Evolutionary conservation across 2,329 filamentous ascomycete genomes (phyloP).

Genomic region (Blastomyces gilchristii): DNA sequence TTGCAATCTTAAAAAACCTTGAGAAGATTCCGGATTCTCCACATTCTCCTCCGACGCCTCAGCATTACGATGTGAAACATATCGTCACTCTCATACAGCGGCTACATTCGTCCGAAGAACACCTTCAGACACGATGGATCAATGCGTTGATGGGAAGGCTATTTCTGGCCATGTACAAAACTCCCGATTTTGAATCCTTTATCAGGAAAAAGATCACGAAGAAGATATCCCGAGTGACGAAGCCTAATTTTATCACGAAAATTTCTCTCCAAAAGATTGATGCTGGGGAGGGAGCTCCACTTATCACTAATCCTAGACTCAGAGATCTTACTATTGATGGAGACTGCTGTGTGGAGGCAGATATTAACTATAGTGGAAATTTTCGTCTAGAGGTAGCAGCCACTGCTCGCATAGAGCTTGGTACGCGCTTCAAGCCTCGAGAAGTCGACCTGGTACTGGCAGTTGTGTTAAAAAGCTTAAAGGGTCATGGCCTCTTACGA

Average conservation of each 20-base stretch:
- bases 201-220: slow-evolving; percentile 82
- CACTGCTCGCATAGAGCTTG: slow-evolving; percentile 85
- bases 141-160: slow-evolving; percentile 83
- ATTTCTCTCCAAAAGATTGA: slow-evolving; percentile 75
- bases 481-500: slow-evolving; percentile 73
- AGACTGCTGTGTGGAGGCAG: slow-evolving; percentile 75
- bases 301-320: slow-evolving; percentile 77
- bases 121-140: slow-evolving; percentile 81
- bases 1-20: slow-evolving; percentile 77
- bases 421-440: slow-evolving; percentile 74
- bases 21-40: slow-evolving; percentile 53
- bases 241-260: slow-evolving; percentile 77
- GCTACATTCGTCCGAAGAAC: slow-evolving; percentile 83
- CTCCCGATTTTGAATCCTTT: slow-evolving; percentile 65
- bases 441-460: slow-evolving; percentile 85
- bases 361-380: slow-evolving; percentile 80
- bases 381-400: slow-evolving; percentile 83
- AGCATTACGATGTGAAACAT: slow-evolving; percentile 71
- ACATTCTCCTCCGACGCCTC: slow-evolving; percentile 54
- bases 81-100: slow-evolving; percentile 84
- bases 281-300: slow-evolving; percentile 75
- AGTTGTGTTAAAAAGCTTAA: slow-evolving; percentile 70
- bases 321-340: slow-evolving; percentile 86
- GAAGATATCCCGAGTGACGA: slow-evolving; percentile 89
- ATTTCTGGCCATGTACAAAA: slow-evolving; percentile 81